These are phyloP conservation scores for Phalaenopsis equestris DNA, from an alignment of 106 monocot species.

Conservation along the genomic window DNA sequence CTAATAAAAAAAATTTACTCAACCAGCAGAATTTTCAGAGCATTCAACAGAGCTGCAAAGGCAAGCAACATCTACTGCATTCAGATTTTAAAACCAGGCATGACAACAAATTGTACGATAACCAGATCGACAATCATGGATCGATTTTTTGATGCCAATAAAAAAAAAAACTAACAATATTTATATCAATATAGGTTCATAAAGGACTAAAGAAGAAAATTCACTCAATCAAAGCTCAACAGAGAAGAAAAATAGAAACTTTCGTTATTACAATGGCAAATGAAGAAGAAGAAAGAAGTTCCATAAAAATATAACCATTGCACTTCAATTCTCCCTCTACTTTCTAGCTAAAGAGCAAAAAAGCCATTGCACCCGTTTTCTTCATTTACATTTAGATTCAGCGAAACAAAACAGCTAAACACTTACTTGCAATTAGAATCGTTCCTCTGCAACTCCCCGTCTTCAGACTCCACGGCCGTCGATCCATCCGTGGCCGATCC, in stretches of 20 bases:
- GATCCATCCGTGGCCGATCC: not conserved
- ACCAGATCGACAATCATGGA: not conserved
- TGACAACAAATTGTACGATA: not conserved
- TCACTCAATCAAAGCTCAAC: not conserved
- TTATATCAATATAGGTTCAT: not conserved
- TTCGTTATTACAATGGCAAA: not conserved
- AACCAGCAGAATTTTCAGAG: not conserved
- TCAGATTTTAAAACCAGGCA: not conserved
- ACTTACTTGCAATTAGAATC: constrained; percentile 17
- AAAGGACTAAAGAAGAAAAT: not conserved
- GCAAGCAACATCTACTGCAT: not conserved
- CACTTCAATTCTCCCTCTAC: not conserved
- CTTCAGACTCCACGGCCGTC: not conserved
- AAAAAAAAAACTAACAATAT: not conserved
- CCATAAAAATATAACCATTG: too few species aligned
- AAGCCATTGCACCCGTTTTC: not conserved
- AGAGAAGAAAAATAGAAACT: not conserved
- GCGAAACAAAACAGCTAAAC: not conserved
- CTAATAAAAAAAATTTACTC: not conserved
- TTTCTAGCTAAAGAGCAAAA: not conserved
- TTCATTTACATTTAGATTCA: not conserved
- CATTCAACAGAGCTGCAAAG: not conserved
- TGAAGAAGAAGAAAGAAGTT: too few species aligned
- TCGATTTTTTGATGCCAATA: too few species aligned
- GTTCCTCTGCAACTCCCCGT: constrained; percentile 11